Percentiles rank a stretch among this genome's conserved stretches.
Evolutionary conservation across 495 filamentous ascomycete species (phyloP).

Genomic region (Penicillium macrosclerotiorum): DNA sequence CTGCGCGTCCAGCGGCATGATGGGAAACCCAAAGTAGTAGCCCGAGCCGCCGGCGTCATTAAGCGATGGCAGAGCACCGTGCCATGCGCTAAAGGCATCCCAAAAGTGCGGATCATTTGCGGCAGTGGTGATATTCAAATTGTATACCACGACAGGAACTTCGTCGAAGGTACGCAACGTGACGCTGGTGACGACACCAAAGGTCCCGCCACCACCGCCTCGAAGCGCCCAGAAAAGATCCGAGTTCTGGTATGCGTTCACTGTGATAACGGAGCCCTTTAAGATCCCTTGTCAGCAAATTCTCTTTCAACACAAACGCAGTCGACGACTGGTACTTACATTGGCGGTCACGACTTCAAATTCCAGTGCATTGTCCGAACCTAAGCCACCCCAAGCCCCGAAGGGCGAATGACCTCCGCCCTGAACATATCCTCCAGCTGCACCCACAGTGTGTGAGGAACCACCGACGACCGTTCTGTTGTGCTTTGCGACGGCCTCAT

Average conservation of each 20-base stretch:
- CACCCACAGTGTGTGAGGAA: conserved; percentile 19
- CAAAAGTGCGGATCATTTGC: conserved; percentile 25
- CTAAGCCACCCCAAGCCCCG: conserved; percentile 32
- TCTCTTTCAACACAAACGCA: too few species aligned
- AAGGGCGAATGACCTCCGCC: conserved; percentile 56
- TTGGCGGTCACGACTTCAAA: conserved; percentile 36
- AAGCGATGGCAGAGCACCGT: conserved; percentile 25
- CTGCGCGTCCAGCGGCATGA: conserved; percentile 11
- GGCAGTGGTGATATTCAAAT: conserved; percentile 30
- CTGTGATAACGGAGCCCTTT: conserved; percentile 43
- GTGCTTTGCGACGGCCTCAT: conserved; percentile 29
- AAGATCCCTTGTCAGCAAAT: not conserved
- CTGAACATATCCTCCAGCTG: conserved; percentile 52
- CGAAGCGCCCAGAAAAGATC: conserved; percentile 60
- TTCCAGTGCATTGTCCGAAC: conserved; percentile 34
- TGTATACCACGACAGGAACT: conserved; percentile 30
- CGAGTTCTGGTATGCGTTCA: conserved; percentile 34
- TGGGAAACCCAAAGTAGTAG: conserved; percentile 35
- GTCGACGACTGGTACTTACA: conserved; percentile 19
- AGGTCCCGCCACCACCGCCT: conserved; percentile 42
- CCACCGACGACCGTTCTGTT: conserved; percentile 17
- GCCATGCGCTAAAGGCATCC: conserved; percentile 29
- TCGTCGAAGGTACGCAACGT: conserved; percentile 40
- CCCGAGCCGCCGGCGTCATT: conserved; percentile 35
- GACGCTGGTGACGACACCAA: conserved; percentile 49